These are phyloP conservation scores for Marchantia polymorpha DNA, from an alignment of 225 moss, liverwort and hornwort genomes.

Conservation along the genomic window DNA sequence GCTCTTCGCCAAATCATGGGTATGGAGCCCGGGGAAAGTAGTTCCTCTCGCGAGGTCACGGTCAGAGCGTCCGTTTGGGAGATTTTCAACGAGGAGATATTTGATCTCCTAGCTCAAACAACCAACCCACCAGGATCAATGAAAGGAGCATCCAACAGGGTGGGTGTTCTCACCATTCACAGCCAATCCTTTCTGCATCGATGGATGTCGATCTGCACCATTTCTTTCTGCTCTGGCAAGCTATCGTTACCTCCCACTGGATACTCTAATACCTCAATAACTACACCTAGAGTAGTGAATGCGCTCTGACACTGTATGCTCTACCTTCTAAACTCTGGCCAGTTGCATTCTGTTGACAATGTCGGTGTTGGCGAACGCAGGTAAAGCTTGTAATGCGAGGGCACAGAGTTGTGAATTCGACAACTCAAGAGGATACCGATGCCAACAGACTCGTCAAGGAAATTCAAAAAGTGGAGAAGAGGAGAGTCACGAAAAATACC, in stretches of 20 bases:
- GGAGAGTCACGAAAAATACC: slow-evolving; percentile 69
- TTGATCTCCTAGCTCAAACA: slow-evolving; percentile 68
- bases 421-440: slow-evolving; percentile 59
- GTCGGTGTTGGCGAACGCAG: slow-evolving; percentile 36
- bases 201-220: too few relatives aligned
- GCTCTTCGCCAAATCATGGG: slow-evolving; percentile 85
- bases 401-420: slow-evolving; percentile 68
- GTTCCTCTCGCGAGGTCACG: slow-evolving; percentile 45
- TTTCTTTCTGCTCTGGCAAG: background rate
- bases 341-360: background rate
- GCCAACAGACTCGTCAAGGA: slow-evolving; percentile 60
- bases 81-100: slow-evolving; percentile 91
- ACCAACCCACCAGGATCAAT: slow-evolving; percentile 51
- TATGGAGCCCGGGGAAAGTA: slow-evolving; percentile 11
- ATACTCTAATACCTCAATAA: too few relatives aligned
- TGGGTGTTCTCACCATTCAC: slow-evolving; percentile 2
- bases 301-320: too few relatives aligned
- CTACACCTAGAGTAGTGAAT: too few relatives aligned
- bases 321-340: too few relatives aligned
- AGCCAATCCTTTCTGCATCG: background rate
- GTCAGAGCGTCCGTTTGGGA: slow-evolving; percentile 88
- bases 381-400: slow-evolving; percentile 73
- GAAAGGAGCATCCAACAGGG: slow-evolving; percentile 51
- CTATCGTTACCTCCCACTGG: background rate
- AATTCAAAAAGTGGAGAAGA: slow-evolving; percentile 71